Conservation (phyloP, 306 rosid species). For the Alnus rubra region DNA sequence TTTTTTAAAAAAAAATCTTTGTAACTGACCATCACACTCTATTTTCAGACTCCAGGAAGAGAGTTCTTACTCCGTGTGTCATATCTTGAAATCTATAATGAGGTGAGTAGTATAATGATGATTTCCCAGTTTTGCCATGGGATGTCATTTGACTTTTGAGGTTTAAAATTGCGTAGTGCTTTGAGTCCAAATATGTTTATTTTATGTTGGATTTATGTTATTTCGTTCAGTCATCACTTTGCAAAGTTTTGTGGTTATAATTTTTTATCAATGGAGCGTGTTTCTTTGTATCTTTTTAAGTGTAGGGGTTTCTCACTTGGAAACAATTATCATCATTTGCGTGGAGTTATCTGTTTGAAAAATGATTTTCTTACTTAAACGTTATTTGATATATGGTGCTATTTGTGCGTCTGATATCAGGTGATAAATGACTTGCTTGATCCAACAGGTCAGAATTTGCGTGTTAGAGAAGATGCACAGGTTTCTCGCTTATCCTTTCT, state of each 20-base stretch:
- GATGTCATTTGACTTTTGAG: neutral
- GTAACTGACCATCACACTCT: constrained; percentile 10
- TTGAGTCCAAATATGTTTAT: neutral
- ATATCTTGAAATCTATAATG: constrained; percentile 94
- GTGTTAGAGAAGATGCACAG: constrained; percentile 99
- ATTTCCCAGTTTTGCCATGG: neutral
- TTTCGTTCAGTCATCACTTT: constrained; percentile 6
- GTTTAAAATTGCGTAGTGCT: neutral
- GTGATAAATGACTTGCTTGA: constrained; percentile 99
- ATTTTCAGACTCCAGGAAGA: constrained; percentile 93
- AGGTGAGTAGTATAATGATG: constrained; percentile 50
- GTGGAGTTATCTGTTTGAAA: neutral
- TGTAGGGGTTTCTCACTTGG: neutral
- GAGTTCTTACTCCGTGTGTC: constrained; percentile 98
- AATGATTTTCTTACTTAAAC: neutral
- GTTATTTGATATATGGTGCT: constrained; percentile 28
- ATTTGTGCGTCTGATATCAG: constrained; percentile 56
- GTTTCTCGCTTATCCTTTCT: constrained; percentile 39
- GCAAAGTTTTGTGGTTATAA: neutral
- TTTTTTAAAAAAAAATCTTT: neutral
- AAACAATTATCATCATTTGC: neutral
- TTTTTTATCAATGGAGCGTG: neutral
- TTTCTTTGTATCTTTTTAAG: constrained; percentile 3
- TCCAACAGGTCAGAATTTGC: constrained; percentile 98
- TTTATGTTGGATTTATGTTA: neutral